Evolutionary conservation across 345 rosid genomes (phyloP).

Genomic region (Luvunga scandens): DNA sequence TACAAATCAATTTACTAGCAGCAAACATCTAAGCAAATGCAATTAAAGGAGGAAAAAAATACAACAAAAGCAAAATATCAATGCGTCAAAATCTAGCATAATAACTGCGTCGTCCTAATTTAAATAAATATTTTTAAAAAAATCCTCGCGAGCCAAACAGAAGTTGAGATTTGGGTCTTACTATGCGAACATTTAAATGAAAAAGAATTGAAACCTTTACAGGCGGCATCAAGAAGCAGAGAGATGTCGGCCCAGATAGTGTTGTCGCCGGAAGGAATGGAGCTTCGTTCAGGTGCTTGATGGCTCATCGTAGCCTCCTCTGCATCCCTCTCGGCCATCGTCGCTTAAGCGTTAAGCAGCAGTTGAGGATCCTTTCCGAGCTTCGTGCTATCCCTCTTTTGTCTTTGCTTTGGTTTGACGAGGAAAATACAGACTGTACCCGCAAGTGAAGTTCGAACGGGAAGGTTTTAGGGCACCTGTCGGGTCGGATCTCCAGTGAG

Average conservation of each 20-base stretch:
- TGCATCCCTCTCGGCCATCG: constrained; percentile 20
- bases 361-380: background rate
- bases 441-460: background rate
- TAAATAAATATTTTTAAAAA: background rate
- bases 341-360: background rate
- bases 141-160: constrained; percentile 1
- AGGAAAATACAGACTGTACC: background rate
- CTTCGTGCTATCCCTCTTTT: background rate
- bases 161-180: background rate
- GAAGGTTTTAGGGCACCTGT: background rate
- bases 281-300: constrained; percentile 26
- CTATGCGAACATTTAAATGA: background rate
- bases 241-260: constrained; percentile 82
- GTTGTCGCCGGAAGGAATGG: constrained; percentile 60
- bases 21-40: background rate
- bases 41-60: no score
- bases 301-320: constrained; percentile 26
- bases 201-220: constrained; percentile 40
- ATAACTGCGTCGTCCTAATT: background rate
- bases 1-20: background rate
- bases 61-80: background rate
- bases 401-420: background rate
- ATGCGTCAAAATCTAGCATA: background rate
- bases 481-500: background rate
- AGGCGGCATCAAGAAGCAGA: constrained; percentile 65